phyloP scores from a whole-genome alignment of 1,284 basidiomycete genomes.

The Pisolithus thermaeus region DNA sequence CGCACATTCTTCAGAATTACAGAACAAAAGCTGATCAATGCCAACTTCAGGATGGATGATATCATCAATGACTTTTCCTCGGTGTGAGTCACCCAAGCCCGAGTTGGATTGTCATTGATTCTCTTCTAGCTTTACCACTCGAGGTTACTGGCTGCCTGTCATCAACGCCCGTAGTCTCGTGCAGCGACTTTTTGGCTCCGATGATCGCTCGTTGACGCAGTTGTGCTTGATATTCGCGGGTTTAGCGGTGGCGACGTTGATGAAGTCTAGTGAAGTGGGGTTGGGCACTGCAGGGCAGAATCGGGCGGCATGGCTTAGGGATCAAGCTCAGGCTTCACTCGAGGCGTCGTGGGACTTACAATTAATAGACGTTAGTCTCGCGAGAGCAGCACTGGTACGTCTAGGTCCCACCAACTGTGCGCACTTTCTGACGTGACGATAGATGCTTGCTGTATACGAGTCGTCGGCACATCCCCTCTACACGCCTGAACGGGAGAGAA shows the following conservation, averaged over 20 bases:
- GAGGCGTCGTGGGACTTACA: slow-evolving; percentile 45
- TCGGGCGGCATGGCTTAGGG: slow-evolving; percentile 48
- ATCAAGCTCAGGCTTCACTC: slow-evolving; percentile 49
- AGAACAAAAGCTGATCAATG: slow-evolving; percentile 6
- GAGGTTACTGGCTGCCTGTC: slow-evolving; percentile 59
- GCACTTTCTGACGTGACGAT: slow-evolving; percentile 4
- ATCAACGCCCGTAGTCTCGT: slow-evolving; percentile 53
- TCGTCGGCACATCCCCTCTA: slow-evolving; percentile 64
- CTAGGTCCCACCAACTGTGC: neutral
- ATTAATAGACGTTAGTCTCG: slow-evolving; percentile 56
- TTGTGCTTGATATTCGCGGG: slow-evolving; percentile 63
- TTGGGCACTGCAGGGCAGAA: slow-evolving; percentile 44
- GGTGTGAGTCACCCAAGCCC: slow-evolving; percentile 38
- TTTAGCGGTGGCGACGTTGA: slow-evolving; percentile 65
- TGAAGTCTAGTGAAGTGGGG: slow-evolving; percentile 66
- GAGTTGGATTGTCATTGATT: slow-evolving; percentile 5
- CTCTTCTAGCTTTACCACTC: slow-evolving; percentile 38
- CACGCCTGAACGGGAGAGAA: slow-evolving; percentile 45
- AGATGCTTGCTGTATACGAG: slow-evolving; percentile 74
- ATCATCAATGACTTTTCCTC: slow-evolving; percentile 50
- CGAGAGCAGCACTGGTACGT: slow-evolving; percentile 69
- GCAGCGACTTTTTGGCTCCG: slow-evolving; percentile 45
- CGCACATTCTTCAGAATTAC: neutral
- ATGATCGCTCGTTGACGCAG: slow-evolving; percentile 50
- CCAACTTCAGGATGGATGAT: slow-evolving; percentile 38